Evolutionary conservation across 305 asterid species (phyloP), one percentile per base, ranked within the genome.

Genomic region (Fraxinus ornus): DNA sequence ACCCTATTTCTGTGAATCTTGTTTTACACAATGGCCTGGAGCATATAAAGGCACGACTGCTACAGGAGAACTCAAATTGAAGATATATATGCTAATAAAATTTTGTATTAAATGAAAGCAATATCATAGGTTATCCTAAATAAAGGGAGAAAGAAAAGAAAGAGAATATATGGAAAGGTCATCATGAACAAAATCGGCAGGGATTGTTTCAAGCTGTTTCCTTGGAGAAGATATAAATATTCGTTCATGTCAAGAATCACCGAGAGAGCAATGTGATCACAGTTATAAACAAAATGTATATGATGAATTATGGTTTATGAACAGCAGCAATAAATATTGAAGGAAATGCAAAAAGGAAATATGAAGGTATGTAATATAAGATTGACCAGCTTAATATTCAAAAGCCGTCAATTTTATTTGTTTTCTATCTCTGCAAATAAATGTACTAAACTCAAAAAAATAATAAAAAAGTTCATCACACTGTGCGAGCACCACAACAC

Each of bases 1-100:
- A 68, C 75, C 72, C 52, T 62, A 64, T 41, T 83, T 77, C 76
- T 62, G 74, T 75, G 26, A 57, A 60, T 74, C 77, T 75, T 33
- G n/a, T 7, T 30, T 12, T 70, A 68, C 33, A 21, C 21, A 70
- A 30, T 13, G 22, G 19, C 75, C 19, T 2, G 35, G 39, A 26
- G 21, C 19, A 70, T 12, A 70, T 22, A 70, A 70, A 70, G 19
- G 28, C 39, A 44, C 10, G 13, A 62, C 41, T 62, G 44, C 21
- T 60, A 77, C 79, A 66, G 10, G 30, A 55, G 52, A 19, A 78
- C 0, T 62, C 64, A 28, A 83, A 5, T 62, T 9, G 57, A 24
- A 17, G 37, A 17, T n/a, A 49, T 2, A 44, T 5, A 64, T 28
- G 79, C 28, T 26, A 81, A 24, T 30, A 22, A 24, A 79, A 33